Conservation (phyloP, 495 filamentous ascomycete species). For the Aspergillus nanangensis region DNA sequence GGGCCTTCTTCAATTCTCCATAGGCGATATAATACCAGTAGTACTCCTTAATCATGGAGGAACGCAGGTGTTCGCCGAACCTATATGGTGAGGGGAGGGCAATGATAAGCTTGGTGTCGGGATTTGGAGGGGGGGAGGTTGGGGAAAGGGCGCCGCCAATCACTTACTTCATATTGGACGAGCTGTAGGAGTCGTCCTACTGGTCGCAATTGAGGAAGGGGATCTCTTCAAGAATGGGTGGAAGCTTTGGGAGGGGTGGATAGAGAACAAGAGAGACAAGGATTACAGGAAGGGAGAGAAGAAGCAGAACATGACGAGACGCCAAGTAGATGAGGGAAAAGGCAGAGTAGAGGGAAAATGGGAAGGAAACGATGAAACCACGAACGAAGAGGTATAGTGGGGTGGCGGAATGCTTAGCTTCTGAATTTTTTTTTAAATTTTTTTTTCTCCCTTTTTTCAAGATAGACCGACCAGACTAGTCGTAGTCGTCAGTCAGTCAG, state of each 20-base stretch:
- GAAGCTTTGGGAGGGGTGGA: background rate
- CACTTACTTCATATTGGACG: slow-evolving; percentile 7
- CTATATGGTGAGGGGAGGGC: slow-evolving; percentile 44
- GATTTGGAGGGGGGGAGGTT: background rate
- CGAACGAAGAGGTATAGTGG: background rate
- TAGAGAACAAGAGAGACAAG: background rate
- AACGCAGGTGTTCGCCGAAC: slow-evolving; percentile 94
- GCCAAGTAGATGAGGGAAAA: background rate
- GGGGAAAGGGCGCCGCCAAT: background rate
- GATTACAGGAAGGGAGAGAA: background rate
- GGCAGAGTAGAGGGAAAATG: background rate
- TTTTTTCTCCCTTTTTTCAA: no score
- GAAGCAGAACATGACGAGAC: background rate
- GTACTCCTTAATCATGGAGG: slow-evolving; percentile 91
- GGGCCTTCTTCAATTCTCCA: slow-evolving; percentile 81
- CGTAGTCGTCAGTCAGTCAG: no score
- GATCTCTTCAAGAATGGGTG: background rate
- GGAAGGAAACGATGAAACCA: background rate
- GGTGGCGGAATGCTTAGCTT: background rate
- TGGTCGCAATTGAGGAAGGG: background rate
- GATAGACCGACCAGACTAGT: no score
- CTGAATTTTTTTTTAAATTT: no score
- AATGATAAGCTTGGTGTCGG: background rate
- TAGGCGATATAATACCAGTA: slow-evolving; percentile 97
- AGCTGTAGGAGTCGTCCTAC: no score